Percentiles rank a stretch among this genome's conserved stretches.
Evolutionary conservation across 352 stramenopile species (phyloP).

Genomic region (Phytophthora pluvialis): DNA sequence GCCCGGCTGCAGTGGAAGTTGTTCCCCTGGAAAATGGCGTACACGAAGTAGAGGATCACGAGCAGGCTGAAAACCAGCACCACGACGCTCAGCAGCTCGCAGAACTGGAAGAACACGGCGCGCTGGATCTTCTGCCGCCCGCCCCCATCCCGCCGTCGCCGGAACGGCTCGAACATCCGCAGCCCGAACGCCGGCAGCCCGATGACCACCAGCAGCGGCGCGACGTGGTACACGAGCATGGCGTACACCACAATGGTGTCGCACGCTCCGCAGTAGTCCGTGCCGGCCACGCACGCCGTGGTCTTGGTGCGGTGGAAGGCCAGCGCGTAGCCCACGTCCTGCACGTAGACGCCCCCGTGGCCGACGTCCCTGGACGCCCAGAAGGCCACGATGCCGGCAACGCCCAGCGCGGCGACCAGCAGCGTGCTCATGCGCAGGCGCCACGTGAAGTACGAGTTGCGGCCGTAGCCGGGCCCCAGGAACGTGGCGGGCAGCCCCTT

Average conservation of each 20-base stretch:
- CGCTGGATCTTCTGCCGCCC: constrained; percentile 71
- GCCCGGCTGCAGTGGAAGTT: constrained; percentile 68
- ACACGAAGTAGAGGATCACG: constrained; percentile 70
- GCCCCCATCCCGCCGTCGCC: constrained; percentile 38
- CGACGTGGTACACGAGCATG: constrained; percentile 71
- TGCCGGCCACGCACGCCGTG: constrained; percentile 27
- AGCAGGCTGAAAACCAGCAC: constrained; percentile 59
- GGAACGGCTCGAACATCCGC: constrained; percentile 77
- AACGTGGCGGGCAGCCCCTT: constrained; percentile 50
- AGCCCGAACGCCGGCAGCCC: constrained; percentile 66
- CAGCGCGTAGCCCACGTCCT: constrained; percentile 44
- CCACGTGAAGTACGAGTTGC: constrained; percentile 86
- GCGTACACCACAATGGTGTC: constrained; percentile 70
- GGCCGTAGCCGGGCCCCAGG: constrained; percentile 55
- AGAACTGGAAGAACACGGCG: constrained; percentile 78
- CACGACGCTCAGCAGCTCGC: constrained; percentile 66
- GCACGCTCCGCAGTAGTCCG: constrained; percentile 58
- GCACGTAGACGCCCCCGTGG: constrained; percentile 59
- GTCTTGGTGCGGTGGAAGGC: constrained; percentile 50
- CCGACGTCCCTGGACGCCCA: constrained; percentile 46
- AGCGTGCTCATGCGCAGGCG: constrained; percentile 59
- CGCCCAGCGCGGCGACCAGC: constrained; percentile 46
- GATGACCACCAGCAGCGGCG: constrained; percentile 66
- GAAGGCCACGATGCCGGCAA: constrained; percentile 53
- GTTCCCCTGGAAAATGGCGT: constrained; percentile 66